These are phyloP conservation scores for Linnemannia schmuckeri DNA, from an alignment of 192 early-diverging fungal genomes.

Conservation along the genomic window DNA sequence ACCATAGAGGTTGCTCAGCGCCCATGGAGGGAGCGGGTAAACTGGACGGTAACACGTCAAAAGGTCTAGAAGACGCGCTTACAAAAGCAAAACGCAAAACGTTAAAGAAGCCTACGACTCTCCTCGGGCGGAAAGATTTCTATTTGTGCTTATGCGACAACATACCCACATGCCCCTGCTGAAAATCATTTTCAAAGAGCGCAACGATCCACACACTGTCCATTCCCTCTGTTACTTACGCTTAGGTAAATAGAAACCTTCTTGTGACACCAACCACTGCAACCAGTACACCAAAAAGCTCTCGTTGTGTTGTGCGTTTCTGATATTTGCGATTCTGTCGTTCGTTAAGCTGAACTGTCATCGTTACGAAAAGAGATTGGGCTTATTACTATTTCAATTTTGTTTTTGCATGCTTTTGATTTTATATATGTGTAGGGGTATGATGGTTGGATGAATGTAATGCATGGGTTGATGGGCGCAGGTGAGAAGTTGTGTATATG, in stretches of 20 bases:
- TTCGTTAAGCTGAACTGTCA: background rate
- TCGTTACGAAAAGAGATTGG: background rate
- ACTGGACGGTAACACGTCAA: background rate
- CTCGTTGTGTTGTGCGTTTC: background rate
- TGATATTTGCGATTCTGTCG: background rate
- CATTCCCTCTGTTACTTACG: background rate
- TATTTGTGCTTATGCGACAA: background rate
- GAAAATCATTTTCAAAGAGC: background rate
- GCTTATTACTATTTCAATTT: background rate
- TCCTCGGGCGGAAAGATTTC: background rate
- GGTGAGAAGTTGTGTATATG: background rate
- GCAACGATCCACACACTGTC: background rate
- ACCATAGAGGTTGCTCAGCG: background rate
- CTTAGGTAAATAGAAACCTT: slow-evolving; percentile 1
- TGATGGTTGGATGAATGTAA: background rate
- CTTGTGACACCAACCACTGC: background rate
- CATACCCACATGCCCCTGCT: background rate
- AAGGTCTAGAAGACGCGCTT: slow-evolving; percentile 8
- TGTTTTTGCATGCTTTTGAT: background rate
- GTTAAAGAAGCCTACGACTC: background rate
- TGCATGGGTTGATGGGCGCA: background rate
- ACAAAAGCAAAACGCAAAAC: background rate
- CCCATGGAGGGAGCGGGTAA: background rate
- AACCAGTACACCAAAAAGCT: background rate
- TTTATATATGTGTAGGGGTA: background rate